A percentile compares a stretch with the other conserved stretches of the same genome.
These are phyloP conservation scores for Cicer yamashitae DNA, from an alignment of 306 rosid genomes.

Conservation along the genomic window DNA sequence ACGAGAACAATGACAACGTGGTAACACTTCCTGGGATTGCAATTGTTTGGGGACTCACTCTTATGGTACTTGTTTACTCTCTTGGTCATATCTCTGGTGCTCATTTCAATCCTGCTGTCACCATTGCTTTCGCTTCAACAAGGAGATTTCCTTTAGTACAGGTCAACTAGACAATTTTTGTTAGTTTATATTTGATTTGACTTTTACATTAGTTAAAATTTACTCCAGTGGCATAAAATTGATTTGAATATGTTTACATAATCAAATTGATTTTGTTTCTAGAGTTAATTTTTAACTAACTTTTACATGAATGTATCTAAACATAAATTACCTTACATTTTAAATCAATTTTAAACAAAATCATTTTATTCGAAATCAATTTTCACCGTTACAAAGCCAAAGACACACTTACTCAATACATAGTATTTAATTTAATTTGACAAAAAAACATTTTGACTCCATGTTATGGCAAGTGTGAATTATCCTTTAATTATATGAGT, in stretches of 20 bases:
- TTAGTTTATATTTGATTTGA: too few species aligned
- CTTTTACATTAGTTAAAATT: too few species aligned
- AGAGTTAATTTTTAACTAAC: too few species aligned
- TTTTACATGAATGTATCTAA: too few species aligned
- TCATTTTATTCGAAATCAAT: too few species aligned
- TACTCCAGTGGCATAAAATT: too few species aligned
- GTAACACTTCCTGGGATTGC: slow-evolving; percentile 73
- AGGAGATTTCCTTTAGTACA: slow-evolving; percentile 68
- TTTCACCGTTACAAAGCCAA: too few species aligned
- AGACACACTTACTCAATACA: too few species aligned
- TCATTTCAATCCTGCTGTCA: slow-evolving; percentile 90
- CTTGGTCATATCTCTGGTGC: slow-evolving; percentile 92
- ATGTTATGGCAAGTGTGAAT: background rate
- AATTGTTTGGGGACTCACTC: slow-evolving; percentile 74
- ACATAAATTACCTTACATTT: too few species aligned
- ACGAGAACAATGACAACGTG: slow-evolving; percentile 44
- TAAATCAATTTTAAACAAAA: too few species aligned
- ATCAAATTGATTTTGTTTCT: too few species aligned
- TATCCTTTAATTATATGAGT: background rate
- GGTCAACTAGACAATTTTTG: slow-evolving; percentile 42
- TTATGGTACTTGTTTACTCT: slow-evolving; percentile 68
- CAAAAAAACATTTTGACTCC: background rate
- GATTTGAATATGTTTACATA: too few species aligned
- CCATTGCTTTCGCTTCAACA: slow-evolving; percentile 75
- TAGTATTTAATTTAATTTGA: background rate